phyloP scores from a whole-genome alignment of 2,329 filamentous ascomycete species.

The Penicillium capsulatum region DNA sequence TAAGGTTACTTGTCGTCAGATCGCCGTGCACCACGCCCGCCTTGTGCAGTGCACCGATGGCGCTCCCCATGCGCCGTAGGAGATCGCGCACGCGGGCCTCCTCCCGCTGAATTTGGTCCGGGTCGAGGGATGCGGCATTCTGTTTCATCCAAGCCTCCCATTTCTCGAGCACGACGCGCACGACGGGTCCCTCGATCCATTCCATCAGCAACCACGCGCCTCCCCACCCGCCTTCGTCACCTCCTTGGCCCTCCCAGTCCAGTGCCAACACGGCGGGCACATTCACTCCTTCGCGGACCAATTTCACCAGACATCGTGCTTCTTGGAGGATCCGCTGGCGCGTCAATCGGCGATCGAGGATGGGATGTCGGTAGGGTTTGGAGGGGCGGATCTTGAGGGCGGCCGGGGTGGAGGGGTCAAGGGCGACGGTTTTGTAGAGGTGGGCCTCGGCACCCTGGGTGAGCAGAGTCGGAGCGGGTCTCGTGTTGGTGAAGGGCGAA shows the following conservation, averaged over 20 bases:
- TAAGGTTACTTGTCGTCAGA: constrained; percentile 95
- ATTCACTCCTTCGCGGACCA: constrained; percentile 69
- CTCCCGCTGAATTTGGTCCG: constrained; percentile 33
- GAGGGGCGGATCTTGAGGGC: constrained; percentile 87
- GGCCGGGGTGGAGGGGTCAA: constrained; percentile 62
- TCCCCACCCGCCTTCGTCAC: constrained; percentile 52
- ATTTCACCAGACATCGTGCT: constrained; percentile 76
- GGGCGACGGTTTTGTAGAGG: constrained; percentile 81
- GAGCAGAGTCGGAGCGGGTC: constrained; percentile 64
- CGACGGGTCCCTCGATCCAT: constrained; percentile 72
- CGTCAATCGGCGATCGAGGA: constrained; percentile 81
- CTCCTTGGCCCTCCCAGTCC: constrained; percentile 60
- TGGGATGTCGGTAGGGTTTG: constrained; percentile 88
- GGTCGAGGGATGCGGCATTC: constrained; percentile 29
- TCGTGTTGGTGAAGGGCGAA: constrained; percentile 59
- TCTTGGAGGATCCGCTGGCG: constrained; percentile 83
- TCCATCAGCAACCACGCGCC: constrained; percentile 76
- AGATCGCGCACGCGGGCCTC: constrained; percentile 56
- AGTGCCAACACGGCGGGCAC: constrained; percentile 77
- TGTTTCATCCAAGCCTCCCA: constrained; percentile 55
- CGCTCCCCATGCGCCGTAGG: constrained; percentile 65
- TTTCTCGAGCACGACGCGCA: constrained; percentile 65
- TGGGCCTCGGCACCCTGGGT: constrained; percentile 95
- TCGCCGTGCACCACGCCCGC: constrained; percentile 91
- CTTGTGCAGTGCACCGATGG: constrained; percentile 72